These are phyloP conservation scores for Vitis amurensis DNA, from an alignment of 164 flowering plant genomes.

Conservation along the genomic window DNA sequence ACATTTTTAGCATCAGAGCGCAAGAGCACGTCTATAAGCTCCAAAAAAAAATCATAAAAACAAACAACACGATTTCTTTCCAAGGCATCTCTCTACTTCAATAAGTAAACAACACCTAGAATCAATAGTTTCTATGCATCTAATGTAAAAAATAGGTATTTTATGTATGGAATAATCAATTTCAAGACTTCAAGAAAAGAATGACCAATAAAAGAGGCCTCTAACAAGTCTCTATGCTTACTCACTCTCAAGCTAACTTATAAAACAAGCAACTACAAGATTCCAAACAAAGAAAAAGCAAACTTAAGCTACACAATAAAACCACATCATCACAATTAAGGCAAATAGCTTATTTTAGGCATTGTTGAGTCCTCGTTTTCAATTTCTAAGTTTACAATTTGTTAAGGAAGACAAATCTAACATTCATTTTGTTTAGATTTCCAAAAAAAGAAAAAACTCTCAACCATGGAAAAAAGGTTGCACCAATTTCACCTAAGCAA, in stretches of 20 bases:
- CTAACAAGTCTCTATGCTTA: not conserved
- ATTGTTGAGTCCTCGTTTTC: no score
- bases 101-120: constrained; percentile 28
- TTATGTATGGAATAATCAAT: not conserved
- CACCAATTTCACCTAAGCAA: not conserved
- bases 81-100: constrained; percentile 26
- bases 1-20: constrained; percentile 13
- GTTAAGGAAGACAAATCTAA: no score
- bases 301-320: constrained; percentile 13
- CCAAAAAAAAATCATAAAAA: constrained; percentile 19
- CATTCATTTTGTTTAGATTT: not conserved
- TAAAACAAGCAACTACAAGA: constrained; percentile 32
- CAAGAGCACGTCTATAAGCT: constrained; percentile 21
- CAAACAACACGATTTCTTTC: constrained; percentile 21
- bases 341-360: no score
- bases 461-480: not conserved
- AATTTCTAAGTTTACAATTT: no score
- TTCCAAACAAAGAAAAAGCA: constrained; percentile 29
- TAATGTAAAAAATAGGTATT: constrained; percentile 1
- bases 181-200: constrained; percentile 26
- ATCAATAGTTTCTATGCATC: constrained; percentile 19
- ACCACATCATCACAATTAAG: not conserved
- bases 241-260: constrained; percentile 27
- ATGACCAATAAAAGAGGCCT: constrained; percentile 15
- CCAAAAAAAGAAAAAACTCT: not conserved